Conservation (phyloP, 306 rosid genomes). For the Styphnolobium japonicum region DNA sequence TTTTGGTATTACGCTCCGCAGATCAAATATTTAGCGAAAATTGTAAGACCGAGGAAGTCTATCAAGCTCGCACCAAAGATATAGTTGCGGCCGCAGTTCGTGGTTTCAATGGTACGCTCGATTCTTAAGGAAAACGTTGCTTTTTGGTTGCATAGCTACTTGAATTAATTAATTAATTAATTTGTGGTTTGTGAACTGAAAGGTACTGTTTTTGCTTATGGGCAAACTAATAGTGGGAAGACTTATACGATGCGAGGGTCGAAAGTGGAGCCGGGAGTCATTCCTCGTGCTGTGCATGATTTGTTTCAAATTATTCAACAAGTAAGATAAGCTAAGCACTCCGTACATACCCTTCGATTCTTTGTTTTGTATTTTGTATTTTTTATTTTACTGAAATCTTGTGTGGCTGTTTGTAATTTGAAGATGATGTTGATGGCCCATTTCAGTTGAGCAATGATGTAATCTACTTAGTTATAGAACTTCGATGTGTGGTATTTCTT, state of each 20-base stretch:
- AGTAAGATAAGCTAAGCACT: slow-evolving; percentile 50
- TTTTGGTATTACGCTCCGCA: no score
- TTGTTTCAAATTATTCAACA: slow-evolving; percentile 63
- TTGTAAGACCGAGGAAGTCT: slow-evolving; percentile 56
- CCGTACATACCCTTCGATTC: not conserved
- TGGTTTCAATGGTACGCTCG: slow-evolving; percentile 97
- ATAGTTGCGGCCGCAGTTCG: slow-evolving; percentile 79
- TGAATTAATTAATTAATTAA: no score
- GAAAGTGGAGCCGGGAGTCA: slow-evolving; percentile 71
- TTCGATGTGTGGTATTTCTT: not conserved
- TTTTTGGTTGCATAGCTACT: no score
- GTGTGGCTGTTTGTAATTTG: not conserved
- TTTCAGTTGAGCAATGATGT: not conserved
- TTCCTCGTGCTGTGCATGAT: slow-evolving; percentile 79
- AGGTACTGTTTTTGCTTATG: slow-evolving; percentile 97
- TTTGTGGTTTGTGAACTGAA: slow-evolving; percentile 18
- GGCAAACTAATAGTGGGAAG: slow-evolving; percentile 96
- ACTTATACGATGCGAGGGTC: slow-evolving; percentile 92
- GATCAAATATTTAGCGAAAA: slow-evolving; percentile 67
- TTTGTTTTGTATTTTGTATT: not conserved
- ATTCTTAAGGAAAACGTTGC: no score
- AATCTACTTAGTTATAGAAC: not conserved
- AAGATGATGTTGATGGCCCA: not conserved
- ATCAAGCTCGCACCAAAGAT: slow-evolving; percentile 69
- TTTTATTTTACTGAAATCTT: not conserved